Evolutionary conservation across 108 stramenopile species (phyloP), one percentile per base, ranked within the genome.

Genomic region (Craspedostauros australis): DNA sequence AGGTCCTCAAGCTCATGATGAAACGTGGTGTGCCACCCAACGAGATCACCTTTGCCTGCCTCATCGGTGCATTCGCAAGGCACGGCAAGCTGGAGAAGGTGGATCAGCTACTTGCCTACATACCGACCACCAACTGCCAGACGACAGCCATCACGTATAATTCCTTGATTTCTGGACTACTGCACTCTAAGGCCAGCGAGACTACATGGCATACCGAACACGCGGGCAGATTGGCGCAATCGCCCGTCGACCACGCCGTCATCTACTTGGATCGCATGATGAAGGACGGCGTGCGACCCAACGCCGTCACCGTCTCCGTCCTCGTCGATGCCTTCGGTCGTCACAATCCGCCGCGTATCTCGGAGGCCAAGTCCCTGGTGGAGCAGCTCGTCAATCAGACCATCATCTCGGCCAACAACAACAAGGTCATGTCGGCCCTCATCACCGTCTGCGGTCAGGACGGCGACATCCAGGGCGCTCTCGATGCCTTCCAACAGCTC

Each of bases 11-110:
- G 46, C 45, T 55, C 1, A 91, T 91, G 88, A 66, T 60, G 46
- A 33, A 61, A 37, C 64, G 75, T 20, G 63, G 61, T 6, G 78
- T 91, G 1, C 48, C 70, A 24, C 80, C 84, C 0, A 91, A 84
- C 38, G 84, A 79, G 63, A 79, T 73, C 41, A 80, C 84, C 0
- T 91, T 80, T 39, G 82, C 88, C 4, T 77, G 78, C 51, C 62
- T 84, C 34, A 74, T 91, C 46, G 80, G 79, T 29, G 84, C 72
- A 2, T 58, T 91, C 24, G 82, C 80, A 39, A 49, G 80, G 4
- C 57, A 67, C 25, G 62, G 66, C 6, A 76, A 73, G 23, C 26
- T 84, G 2, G 72, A 76, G 3, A 59, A 81, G 45, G 82, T 80
- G 8, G 62, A 60, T 46, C 76, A 77, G 52, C 72, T 82, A 64